Evolutionary conservation across 345 rosid genomes (phyloP).

Genomic region (Arabis alpina): DNA sequence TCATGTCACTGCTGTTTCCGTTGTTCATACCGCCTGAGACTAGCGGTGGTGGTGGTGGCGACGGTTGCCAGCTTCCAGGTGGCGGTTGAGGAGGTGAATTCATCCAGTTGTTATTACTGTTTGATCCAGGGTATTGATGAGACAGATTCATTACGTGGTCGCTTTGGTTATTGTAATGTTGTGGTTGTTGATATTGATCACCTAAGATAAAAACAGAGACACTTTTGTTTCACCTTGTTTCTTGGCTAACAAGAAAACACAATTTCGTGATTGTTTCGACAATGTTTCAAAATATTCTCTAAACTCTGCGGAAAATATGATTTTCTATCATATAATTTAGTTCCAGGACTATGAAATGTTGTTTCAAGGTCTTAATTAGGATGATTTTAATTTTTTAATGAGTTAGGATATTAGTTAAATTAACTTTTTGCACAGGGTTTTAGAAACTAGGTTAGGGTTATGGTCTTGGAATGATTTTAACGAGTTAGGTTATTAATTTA

Average conservation of each 20-base stretch:
- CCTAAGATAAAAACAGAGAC: constrained; percentile 19
- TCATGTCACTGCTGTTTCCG: constrained; percentile 56
- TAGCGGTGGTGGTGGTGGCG: constrained; percentile 44
- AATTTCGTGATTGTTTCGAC: background rate
- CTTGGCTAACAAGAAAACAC: constrained; percentile 18
- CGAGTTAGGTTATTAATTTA: background rate
- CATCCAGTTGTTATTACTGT: constrained; percentile 45
- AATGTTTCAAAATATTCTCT: background rate
- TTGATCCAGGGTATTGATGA: constrained; percentile 45
- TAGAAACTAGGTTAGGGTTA: background rate
- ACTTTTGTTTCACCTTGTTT: constrained; percentile 14
- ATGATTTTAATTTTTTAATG: background rate
- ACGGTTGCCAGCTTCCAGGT: constrained; percentile 49
- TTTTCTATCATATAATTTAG: too few relatives aligned
- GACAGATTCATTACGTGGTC: constrained; percentile 42
- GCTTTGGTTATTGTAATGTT: constrained; percentile 44
- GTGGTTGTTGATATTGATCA: constrained; percentile 43
- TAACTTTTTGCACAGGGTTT: constrained; percentile 1
- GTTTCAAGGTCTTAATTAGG: background rate
- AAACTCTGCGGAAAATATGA: background rate
- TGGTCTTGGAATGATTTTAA: too few relatives aligned
- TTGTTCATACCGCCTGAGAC: constrained; percentile 37
- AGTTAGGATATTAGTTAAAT: background rate
- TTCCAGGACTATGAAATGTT: background rate
- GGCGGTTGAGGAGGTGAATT: constrained; percentile 45